Conservation (phyloP, 73 alveolate species). For the Breviolum minutum region DNA sequence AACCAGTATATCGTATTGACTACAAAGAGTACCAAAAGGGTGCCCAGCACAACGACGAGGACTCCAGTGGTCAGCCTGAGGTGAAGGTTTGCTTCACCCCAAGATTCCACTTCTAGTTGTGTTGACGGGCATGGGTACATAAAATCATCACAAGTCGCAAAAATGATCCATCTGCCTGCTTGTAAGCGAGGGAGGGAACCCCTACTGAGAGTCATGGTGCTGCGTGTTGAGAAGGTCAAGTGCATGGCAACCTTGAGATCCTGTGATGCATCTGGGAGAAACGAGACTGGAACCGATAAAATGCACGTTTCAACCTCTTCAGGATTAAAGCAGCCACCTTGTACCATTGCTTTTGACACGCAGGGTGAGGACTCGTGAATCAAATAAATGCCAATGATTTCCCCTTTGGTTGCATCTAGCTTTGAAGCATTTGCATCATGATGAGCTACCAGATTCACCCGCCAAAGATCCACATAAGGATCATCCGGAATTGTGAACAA, state of each 20-base stretch:
- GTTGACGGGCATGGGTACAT: conserved; percentile 6
- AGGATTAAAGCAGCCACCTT: conserved; percentile 56
- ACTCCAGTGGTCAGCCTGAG: not conserved
- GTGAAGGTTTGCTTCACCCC: not conserved
- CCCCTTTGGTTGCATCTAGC: not conserved
- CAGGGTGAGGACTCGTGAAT: conserved; percentile 66
- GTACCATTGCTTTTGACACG: not conserved
- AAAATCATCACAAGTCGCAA: not conserved
- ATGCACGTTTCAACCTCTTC: not conserved
- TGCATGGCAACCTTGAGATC: conserved; percentile 17
- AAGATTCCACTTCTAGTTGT: not conserved
- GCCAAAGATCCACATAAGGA: conserved; percentile 17
- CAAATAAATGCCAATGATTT: not conserved
- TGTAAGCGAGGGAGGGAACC: conserved; percentile 56
- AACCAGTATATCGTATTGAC: conserved; percentile 52
- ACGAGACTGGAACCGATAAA: conserved; percentile 44
- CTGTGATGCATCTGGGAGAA: not conserved
- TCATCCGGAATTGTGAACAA: conserved; percentile 38
- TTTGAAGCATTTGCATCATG: not conserved
- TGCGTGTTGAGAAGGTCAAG: not conserved
- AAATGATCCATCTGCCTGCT: conserved; percentile 58
- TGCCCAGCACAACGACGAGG: not conserved
- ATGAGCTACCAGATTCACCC: not conserved
- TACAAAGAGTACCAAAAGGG: not conserved
- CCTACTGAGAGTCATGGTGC: conserved; percentile 32